Conservation (phyloP, 305 asterid genomes). For the Fraxinus floribunda region DNA sequence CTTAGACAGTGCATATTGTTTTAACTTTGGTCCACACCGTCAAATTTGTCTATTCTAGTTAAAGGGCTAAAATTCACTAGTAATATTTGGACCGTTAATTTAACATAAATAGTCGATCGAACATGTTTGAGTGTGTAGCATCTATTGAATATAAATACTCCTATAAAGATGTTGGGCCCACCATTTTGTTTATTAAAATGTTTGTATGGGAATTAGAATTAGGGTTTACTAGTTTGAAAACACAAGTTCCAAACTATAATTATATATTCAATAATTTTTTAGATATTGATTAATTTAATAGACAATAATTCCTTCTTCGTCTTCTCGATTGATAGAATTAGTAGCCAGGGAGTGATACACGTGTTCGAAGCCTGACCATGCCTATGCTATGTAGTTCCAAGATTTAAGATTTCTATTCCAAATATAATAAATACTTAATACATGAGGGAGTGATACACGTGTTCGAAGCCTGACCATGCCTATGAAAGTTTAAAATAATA, state of each 20-base stretch:
- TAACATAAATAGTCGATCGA: background rate
- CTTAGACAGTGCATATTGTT: background rate
- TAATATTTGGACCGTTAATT: background rate
- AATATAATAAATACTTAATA: no score
- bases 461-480: constrained; percentile 4
- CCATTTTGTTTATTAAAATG: background rate
- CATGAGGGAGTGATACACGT: constrained; percentile 6
- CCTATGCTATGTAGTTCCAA: background rate
- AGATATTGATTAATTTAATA: constrained; percentile 4
- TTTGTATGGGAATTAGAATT: background rate
- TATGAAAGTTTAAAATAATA: no score
- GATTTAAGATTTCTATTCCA: no score
- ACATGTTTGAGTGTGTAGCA: background rate
- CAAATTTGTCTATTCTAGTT: background rate
- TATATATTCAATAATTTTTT: background rate
- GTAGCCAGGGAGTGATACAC: constrained; percentile 1
- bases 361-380: constrained; percentile 9
- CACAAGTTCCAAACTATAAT: background rate
- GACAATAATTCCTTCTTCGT: background rate
- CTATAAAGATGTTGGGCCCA: background rate
- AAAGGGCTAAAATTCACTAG: background rate
- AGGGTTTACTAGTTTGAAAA: background rate
- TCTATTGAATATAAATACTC: background rate
- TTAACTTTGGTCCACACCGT: background rate
- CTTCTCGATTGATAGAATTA: background rate